Evolutionary conservation across 495 filamentous ascomycete species (phyloP), one percentile per base, ranked within the genome.

Genomic region (Penicillium cosmopolitanum): DNA sequence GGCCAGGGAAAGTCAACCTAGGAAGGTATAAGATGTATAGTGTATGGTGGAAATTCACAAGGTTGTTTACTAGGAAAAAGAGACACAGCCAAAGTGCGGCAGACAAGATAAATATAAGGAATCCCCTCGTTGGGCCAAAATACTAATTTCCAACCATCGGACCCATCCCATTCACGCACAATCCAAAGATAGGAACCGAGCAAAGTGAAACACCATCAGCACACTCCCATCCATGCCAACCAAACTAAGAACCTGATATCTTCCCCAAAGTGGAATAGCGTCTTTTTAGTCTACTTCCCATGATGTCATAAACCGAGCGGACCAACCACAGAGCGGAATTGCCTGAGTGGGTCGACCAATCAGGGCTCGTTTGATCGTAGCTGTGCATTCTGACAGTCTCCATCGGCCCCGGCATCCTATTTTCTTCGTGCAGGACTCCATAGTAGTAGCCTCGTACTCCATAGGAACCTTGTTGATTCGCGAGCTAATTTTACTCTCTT

Each of bases 281-380:
- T 21, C 50, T 31, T 25, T 51, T 16, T 12, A 42, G 18, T 38
- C 46, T 46, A 12, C 25, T 16, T 34, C 50, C 47, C 13, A 58
- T 70, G 67, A 70, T 42, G 58, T 70, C 67, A 70, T 12, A 56
- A 68, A 53, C 65, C 67, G 67, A 70, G 57, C 67, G 2, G 60
- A 43, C 67, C 62, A 68, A 70, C 56, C 42, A 58, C 47, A 31
- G 42, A 15, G 3, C 19, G 10, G 11, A 4, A 50, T 50, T 31
- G 3, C 47, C 5, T 15, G 1, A 7, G 4, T 9, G 15, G 19
- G 10, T 50, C 21, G 0, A 16, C 47, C 47, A 33, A 33, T 25
- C n/a, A 50, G 47, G 21, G n/a, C 44, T 50, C 47, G 21, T 33
- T 28, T 35, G 40, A 43, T 51, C 10, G 28, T 7, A 43, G 13